A percentile compares a stretch with the other conserved stretches of the same genome.
These are phyloP conservation scores for Pichia sp. DNA, from an alignment of 1,139 yeast genomes.

Conservation along the genomic window DNA sequence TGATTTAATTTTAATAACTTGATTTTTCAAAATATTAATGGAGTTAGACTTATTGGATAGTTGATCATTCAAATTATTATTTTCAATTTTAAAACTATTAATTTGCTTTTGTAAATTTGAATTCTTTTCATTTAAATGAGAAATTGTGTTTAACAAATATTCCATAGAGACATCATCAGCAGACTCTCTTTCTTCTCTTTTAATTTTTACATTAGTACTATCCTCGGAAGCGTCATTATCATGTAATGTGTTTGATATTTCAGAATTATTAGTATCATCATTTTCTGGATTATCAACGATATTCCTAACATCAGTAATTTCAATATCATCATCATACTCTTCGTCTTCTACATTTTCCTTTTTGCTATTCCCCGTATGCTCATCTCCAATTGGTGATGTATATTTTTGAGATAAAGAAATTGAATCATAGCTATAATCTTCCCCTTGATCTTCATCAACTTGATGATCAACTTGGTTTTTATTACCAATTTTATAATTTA, in stretches of 20 bases:
- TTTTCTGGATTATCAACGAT: background rate
- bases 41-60: constrained; percentile 8
- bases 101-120: constrained; percentile 10
- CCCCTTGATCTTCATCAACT: background rate
- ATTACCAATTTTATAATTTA: background rate
- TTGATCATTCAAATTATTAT: constrained; percentile 8
- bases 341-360: background rate
- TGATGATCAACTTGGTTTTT: background rate
- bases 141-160: constrained; percentile 18
- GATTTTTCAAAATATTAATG: constrained; percentile 11
- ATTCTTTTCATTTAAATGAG: constrained; percentile 17
- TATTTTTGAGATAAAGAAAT: background rate
- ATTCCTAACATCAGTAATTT: constrained; percentile 14
- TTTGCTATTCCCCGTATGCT: too few relatives aligned
- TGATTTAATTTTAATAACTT: constrained; percentile 6
- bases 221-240: background rate
- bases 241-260: background rate
- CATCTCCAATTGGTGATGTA: background rate
- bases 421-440: background rate
- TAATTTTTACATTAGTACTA: background rate
- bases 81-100: constrained; percentile 6
- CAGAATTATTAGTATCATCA: background rate
- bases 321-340: constrained; percentile 14
- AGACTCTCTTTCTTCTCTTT: background rate
- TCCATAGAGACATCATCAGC: constrained; percentile 16